Evolutionary conservation across 768 basidiomycete genomes (phyloP).

Genomic region (Psilocybe sp.): DNA sequence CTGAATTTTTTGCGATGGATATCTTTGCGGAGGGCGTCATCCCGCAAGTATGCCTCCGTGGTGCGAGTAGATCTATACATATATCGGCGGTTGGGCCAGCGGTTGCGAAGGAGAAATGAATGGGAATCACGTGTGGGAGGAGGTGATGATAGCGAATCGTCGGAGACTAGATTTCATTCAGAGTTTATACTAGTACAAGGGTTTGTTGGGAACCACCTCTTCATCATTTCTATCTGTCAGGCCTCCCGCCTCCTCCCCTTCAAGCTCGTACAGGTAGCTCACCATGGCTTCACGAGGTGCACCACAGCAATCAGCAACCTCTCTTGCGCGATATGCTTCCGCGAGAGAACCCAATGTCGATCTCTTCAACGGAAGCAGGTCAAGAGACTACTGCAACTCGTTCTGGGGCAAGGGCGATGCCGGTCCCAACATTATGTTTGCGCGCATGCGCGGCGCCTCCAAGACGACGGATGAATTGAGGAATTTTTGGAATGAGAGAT

Average conservation of each 20-base stretch:
- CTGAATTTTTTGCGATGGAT: too few species aligned
- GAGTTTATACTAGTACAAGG: not conserved
- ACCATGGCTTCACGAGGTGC: slow-evolving; percentile 57
- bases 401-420: slow-evolving; percentile 91
- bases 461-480: slow-evolving; percentile 88
- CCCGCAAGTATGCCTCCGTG: too few species aligned
- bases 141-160: not conserved
- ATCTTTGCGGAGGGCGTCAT: too few species aligned
- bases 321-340: slow-evolving; percentile 61
- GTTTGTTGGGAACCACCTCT: too few species aligned
- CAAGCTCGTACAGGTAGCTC: not conserved
- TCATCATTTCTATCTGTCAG: slow-evolving; percentile 5
- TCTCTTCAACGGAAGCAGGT: slow-evolving; percentile 37
- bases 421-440: slow-evolving; percentile 86
- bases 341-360: slow-evolving; percentile 44
- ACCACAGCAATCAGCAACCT: slow-evolving; percentile 65
- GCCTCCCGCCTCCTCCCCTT: slow-evolving; percentile 4
- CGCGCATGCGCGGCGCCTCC: slow-evolving; percentile 79
- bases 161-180: slow-evolving; percentile 3
- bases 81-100: too few species aligned
- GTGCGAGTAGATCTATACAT: too few species aligned
- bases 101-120: not conserved
- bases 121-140: slow-evolving; percentile 14
- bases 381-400: slow-evolving; percentile 86
- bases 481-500: slow-evolving; percentile 90